phyloP scores from a whole-genome alignment of 768 basidiomycete genomes.

The Serendipita sp. region DNA sequence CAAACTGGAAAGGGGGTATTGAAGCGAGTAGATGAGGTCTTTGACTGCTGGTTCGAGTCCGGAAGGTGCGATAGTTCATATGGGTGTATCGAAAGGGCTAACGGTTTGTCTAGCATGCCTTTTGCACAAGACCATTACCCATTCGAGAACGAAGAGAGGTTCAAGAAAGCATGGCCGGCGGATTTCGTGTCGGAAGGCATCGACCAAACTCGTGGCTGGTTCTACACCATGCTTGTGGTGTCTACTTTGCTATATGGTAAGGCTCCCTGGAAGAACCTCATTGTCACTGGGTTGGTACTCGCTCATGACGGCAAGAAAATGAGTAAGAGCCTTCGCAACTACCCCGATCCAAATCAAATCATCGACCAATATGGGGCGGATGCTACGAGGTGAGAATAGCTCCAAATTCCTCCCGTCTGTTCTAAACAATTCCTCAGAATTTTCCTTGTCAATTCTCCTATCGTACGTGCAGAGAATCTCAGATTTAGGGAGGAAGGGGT shows the following conservation, averaged over 20 bases:
- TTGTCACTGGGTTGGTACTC: slow-evolving; percentile 88
- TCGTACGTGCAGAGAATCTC: slow-evolving; percentile 93
- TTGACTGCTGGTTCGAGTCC: slow-evolving; percentile 99
- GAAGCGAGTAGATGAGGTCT: slow-evolving; percentile 89
- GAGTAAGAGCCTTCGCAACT: slow-evolving; percentile 95
- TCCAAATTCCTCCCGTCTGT: background rate
- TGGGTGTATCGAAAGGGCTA: background rate
- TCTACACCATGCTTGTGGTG: slow-evolving; percentile 92
- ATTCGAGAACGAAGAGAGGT: slow-evolving; percentile 86
- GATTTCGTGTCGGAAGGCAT: slow-evolving; percentile 97
- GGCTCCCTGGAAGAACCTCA: slow-evolving; percentile 97
- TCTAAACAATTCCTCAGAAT: slow-evolving; percentile 34
- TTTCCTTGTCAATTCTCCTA: slow-evolving; percentile 97
- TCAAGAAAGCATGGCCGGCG: slow-evolving; percentile 76
- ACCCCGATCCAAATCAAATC: slow-evolving; percentile 85
- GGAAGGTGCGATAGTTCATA: slow-evolving; percentile 51
- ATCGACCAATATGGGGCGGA: slow-evolving; percentile 89
- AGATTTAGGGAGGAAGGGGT: slow-evolving; percentile 98
- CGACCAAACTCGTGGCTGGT: slow-evolving; percentile 98
- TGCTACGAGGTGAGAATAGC: slow-evolving; percentile 57
- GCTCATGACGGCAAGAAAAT: slow-evolving; percentile 98
- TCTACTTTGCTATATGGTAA: slow-evolving; percentile 87
- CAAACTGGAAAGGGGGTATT: slow-evolving; percentile 69
- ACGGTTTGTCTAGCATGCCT: slow-evolving; percentile 58
- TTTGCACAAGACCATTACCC: slow-evolving; percentile 96